Base-by-base conservation (phyloP, 192 early-diverging fungal species). In the Mortierella alpina region DNA sequence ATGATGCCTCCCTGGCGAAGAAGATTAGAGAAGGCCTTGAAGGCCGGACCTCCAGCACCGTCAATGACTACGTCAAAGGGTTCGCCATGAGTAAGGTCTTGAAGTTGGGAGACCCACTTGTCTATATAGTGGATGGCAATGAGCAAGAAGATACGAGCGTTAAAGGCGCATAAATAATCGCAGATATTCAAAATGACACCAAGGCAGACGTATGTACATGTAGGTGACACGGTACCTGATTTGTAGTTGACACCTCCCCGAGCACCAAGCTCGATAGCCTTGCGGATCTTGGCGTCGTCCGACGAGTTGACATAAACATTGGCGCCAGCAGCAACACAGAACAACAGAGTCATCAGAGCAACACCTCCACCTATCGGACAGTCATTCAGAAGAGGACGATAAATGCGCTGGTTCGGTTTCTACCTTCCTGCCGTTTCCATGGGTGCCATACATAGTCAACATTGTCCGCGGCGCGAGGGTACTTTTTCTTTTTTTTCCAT, bases 251-350 rank as follows among this genome's bases (percentile, higher is more conserved):
- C 90, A 10, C 92, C 93, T 14, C 92, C 92, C 59, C 74, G 81
- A 6, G 92, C 93, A 44, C 93, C 93, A 13, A 93, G 66, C 17
- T 72, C 49, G 22, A 91, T 70, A 42, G 92, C 93, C 42, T 75
- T 69, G 18, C 79, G 49, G 23, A 94, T 89, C 83, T 94, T 94
- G n/a, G 81, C 83, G 2, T 85, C 82, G 39, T 82, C 83, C 17
- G 88, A 90, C 46, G 90, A 91, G 9, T 91, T 93, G 41, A 94
- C 93, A 81, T 84, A 92, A 1, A 93, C 93, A 45, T 91, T 84
- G 15, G 92, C 92, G 12, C 93, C 93, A 12, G 75, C 82, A 18
- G 90, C 87, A 11, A 93, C 82, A 31, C 86, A 85, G 72, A 94
- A 92, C 62, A 89, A 86, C 44, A 94, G 59, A 12, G 90, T 90